A percentile compares a stretch with the other conserved stretches of the same genome.
Evolutionary conservation across 176 grass and related monocot genomes (phyloP).

Genomic region (Typha latifolia): DNA sequence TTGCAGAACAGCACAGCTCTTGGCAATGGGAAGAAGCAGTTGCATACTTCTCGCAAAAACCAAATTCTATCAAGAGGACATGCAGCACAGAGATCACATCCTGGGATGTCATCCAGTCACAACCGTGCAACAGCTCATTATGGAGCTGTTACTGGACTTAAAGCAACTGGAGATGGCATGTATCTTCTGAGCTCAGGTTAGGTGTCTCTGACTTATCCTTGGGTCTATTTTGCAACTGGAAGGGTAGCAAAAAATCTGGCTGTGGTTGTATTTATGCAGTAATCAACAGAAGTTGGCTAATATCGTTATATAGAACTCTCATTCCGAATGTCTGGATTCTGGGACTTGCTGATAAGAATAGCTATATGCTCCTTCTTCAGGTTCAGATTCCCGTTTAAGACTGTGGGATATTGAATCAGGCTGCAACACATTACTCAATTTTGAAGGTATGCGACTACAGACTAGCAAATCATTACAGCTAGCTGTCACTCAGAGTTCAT

Average conservation of each 20-base stretch:
- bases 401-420: slow-evolving; percentile 94
- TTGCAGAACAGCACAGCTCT: slow-evolving; percentile 32
- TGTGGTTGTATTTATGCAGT: neutral
- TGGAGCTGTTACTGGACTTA: slow-evolving; percentile 85
- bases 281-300: neutral
- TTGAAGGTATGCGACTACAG: slow-evolving; percentile 71
- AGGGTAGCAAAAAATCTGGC: neutral
- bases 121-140: slow-evolving; percentile 81
- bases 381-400: slow-evolving; percentile 89
- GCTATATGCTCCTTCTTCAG: slow-evolving; percentile 30
- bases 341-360: slow-evolving; percentile 10
- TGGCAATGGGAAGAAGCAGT: slow-evolving; percentile 39
- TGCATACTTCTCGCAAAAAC: slow-evolving; percentile 24
- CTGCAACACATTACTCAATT: slow-evolving; percentile 72
- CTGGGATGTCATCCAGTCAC: slow-evolving; percentile 60
- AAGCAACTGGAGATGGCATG: slow-evolving; percentile 75
- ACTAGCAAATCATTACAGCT: slow-evolving; percentile 68
- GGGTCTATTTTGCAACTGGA: neutral
- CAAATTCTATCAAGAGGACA: slow-evolving; percentile 23
- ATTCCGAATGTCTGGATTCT: no score
- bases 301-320: neutral
- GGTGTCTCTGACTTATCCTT: slow-evolving; percentile 18
- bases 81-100: slow-evolving; percentile 48
- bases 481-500: slow-evolving; percentile 55
- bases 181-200: slow-evolving; percentile 95